Percentiles rank a stretch among this genome's conserved stretches.
phyloP scores from a whole-genome alignment of 441 rosid species.

The Pelargonium australe region DNA sequence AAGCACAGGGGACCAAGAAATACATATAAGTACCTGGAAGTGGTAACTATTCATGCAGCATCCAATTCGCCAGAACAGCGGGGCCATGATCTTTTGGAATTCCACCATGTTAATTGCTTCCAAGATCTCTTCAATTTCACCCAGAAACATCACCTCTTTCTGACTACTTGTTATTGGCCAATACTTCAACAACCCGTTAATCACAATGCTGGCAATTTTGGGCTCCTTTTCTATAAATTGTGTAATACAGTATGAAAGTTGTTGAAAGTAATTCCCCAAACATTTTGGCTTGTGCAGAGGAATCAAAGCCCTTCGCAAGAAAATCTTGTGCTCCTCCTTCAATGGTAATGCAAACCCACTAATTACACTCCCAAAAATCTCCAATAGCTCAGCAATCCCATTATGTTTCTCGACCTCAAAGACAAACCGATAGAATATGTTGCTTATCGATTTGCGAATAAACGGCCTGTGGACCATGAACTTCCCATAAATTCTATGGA shows the following conservation, averaged over 20 bases:
- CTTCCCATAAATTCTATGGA: conserved; percentile 61
- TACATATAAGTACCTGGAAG: conserved; percentile 44
- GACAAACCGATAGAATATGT: conserved; percentile 59
- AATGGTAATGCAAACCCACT: conserved; percentile 72
- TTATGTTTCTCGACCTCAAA: conserved; percentile 65
- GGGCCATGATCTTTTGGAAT: conserved; percentile 57
- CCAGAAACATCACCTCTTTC: conserved; percentile 75
- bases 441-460: conserved; percentile 59
- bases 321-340: conserved; percentile 67
- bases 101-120: conserved; percentile 54
- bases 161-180: conserved; percentile 80
- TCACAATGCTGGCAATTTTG: conserved; percentile 43
- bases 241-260: conserved; percentile 53
- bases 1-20: no score
- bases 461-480: conserved; percentile 67
- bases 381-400: conserved; percentile 67
- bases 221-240: conserved; percentile 68
- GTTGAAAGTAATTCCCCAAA: conserved; percentile 63
- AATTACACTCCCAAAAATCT: conserved; percentile 68
- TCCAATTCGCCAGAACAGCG: conserved; percentile 57
- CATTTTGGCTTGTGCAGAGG: conserved; percentile 76
- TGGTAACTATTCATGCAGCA: conserved; percentile 61
- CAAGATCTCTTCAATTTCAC: conserved; percentile 70
- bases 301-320: conserved; percentile 54
- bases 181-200: conserved; percentile 57